Evolutionary conservation across 495 filamentous ascomycete species (phyloP).

Genomic region (Evernia prunastri): DNA sequence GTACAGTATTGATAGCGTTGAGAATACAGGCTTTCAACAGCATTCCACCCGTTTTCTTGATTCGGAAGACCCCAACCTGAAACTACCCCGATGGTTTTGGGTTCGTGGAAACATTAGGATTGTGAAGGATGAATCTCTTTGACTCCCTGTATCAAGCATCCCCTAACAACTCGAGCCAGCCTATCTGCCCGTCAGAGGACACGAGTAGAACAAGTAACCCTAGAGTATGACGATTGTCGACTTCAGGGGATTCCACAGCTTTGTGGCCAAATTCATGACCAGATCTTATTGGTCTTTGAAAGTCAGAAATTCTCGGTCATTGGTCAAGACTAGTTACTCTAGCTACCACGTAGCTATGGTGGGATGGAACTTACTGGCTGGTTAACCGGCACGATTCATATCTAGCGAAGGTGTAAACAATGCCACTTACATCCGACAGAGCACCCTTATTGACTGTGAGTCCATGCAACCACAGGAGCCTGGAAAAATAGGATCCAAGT

Average conservation of each 20-base stretch:
- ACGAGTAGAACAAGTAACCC: background rate
- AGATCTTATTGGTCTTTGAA: background rate
- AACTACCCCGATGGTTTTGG: background rate
- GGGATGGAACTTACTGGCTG: background rate
- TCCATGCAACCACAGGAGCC: background rate
- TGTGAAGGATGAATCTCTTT: no score
- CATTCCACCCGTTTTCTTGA: no score
- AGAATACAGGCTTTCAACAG: background rate
- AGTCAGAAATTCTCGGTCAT: background rate
- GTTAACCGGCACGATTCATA: background rate
- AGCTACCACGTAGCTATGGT: background rate
- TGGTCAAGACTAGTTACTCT: background rate
- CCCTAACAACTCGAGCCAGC: background rate
- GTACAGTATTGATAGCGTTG: background rate
- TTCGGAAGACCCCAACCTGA: background rate
- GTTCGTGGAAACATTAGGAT: background rate
- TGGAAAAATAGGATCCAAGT: background rate
- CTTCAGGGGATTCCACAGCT: background rate
- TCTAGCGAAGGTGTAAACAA: background rate
- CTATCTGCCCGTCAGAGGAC: background rate
- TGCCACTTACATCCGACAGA: background rate
- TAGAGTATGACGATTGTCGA: background rate
- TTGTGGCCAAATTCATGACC: background rate
- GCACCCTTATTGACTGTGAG: background rate
- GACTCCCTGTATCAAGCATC: background rate